Conservation (phyloP, 495 filamentous ascomycete genomes). For the Antarctomyces pellizariae region DNA sequence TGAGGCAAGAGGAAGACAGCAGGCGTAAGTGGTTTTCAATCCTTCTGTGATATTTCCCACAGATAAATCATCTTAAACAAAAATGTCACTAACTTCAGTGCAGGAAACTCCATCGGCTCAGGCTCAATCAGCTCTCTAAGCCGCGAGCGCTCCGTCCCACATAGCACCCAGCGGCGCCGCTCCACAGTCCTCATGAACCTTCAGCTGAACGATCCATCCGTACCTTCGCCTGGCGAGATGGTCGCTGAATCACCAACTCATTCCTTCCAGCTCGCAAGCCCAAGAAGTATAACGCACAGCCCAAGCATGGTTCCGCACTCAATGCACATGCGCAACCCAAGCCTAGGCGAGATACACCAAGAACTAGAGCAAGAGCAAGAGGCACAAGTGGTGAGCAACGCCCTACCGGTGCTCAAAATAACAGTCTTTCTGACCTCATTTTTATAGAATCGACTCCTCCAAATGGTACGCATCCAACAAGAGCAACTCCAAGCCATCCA, state of each 20-base stretch:
- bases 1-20: slow-evolving; percentile 35
- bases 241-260: slow-evolving; percentile 18
- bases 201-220: slow-evolving; percentile 40
- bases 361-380: slow-evolving; percentile 91
- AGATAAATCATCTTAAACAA: too few species aligned
- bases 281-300: slow-evolving; percentile 30
- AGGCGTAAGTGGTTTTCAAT: slow-evolving; percentile 29
- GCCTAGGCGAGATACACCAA: slow-evolving; percentile 85
- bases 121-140: slow-evolving; percentile 28
- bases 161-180: slow-evolving; percentile 33
- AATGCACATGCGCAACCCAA: slow-evolving; percentile 46
- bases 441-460: slow-evolving; percentile 58
- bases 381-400: slow-evolving; percentile 51
- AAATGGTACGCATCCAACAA: slow-evolving; percentile 76
- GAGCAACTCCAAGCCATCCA: slow-evolving; percentile 50
- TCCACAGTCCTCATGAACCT: slow-evolving; percentile 53
- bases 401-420: background rate
- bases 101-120: slow-evolving; percentile 21
- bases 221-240: slow-evolving; percentile 42
- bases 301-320: slow-evolving; percentile 35
- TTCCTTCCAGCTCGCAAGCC: slow-evolving; percentile 29
- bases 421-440: background rate
- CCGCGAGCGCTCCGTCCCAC: slow-evolving; percentile 29
- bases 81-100: too few species aligned
- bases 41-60: too few species aligned